Evolutionary conservation across 495 filamentous ascomycete genomes (phyloP), one percentile per base, ranked within the genome.

Genomic region (Aspergillus diversus): DNA sequence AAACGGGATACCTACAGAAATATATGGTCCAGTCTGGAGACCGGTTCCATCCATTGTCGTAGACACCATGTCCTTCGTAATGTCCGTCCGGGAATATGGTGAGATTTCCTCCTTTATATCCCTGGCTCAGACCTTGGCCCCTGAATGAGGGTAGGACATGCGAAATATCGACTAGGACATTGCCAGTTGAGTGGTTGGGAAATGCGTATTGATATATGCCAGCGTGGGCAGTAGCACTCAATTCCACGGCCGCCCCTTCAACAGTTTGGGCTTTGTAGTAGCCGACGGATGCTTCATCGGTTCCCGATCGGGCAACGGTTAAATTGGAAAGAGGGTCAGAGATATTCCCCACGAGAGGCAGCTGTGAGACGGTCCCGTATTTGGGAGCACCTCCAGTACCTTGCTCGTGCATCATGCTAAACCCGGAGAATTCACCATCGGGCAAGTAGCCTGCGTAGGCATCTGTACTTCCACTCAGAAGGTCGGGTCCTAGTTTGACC

Each of bases 381-480:
- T 90, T 92, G 1, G 89, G 88, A 4, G 88, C 88, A 12, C 89
- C 89, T 3, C 90, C 90, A 8, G 87, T 92, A 4, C 89, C 89
- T 55, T 84, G 86, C 70, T 91, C 89, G 66, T 92, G 89, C 80
- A 90, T 87, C 80, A 91, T 77, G 47, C 84, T 88, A 72, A 92
- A 91, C 8, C 86, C 89, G 7, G 83, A 86, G 65, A 92, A 83
- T 13, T 82, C 80, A 7, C 88, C 88, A 5, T 63, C 69, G 5
- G 86, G 68, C 17, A 83, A 75, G 66, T 87, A 89, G 5, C 89
- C 89, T 6, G 87, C 88, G 66, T 90, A 91, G 34, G 85, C 77
- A 66, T 91, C 88, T 49, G 77, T 80, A 16, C 81, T 81, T 4
- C 60, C 57, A n/a, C 51, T 59, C 27, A 76, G 66, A 9, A 80